Conservation (phyloP, 352 stramenopile species). For the Blastocystis sp. region DNA sequence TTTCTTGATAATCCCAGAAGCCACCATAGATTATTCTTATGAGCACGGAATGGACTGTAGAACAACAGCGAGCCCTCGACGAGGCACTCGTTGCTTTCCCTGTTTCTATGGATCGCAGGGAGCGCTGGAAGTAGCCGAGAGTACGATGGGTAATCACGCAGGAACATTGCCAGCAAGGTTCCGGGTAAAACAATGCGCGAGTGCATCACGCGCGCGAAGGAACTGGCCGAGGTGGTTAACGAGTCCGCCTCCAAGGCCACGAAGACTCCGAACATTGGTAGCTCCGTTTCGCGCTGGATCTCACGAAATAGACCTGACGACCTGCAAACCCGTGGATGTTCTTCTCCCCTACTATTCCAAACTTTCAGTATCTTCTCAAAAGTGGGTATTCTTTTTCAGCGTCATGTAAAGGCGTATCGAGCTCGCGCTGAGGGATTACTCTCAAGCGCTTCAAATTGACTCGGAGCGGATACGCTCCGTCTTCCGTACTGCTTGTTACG, state of each 20-base stretch:
- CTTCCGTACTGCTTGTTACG: neutral
- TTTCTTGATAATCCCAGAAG: conserved; percentile 10
- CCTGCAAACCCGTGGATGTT: conserved; percentile 18
- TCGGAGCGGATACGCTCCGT: neutral
- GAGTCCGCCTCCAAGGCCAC: neutral
- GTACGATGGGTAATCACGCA: neutral
- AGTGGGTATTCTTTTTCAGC: neutral
- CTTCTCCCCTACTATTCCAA: conserved; percentile 31
- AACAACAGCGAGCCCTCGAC: conserved; percentile 40
- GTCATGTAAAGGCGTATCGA: conserved; percentile 4
- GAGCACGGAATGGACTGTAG: conserved; percentile 41
- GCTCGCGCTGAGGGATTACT: conserved; percentile 22
- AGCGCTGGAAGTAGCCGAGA: conserved; percentile 45
- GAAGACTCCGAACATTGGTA: neutral
- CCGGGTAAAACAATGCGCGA: conserved; percentile 58
- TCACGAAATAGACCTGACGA: conserved; percentile 37
- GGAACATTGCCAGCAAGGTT: conserved; percentile 46
- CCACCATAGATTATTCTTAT: conserved; percentile 34
- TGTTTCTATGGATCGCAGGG: conserved; percentile 30
- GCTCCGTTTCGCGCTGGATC: neutral
- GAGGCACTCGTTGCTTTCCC: conserved; percentile 27
- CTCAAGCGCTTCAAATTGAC: conserved; percentile 40
- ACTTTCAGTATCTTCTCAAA: conserved; percentile 2
- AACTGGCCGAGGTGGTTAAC: conserved; percentile 9
- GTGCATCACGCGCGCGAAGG: conserved; percentile 49